A percentile compares a stretch with the other conserved stretches of the same genome.
Conservation (phyloP, 352 stramenopile species). For the Peronosclerospora sorghi region DNA sequence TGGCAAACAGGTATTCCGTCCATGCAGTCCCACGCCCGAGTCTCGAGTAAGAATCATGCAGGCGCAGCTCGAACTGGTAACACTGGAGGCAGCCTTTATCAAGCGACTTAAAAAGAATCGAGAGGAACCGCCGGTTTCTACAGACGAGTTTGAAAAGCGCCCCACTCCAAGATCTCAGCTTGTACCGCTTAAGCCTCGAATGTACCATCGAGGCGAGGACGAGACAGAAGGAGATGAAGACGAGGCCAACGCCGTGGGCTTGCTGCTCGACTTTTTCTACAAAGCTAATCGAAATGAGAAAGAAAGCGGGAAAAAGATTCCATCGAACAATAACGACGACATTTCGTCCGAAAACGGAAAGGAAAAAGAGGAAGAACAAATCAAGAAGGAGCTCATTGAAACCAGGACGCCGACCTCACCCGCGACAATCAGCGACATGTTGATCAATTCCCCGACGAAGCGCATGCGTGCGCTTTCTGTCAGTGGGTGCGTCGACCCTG, state of each 20-base stretch:
- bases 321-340: conserved; percentile 1
- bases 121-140: conserved; percentile 43
- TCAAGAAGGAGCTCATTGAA: conserved; percentile 22
- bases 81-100: conserved; percentile 64
- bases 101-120: conserved; percentile 73
- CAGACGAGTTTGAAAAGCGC: conserved; percentile 37
- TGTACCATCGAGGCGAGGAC: conserved; percentile 16
- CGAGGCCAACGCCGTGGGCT: conserved; percentile 52
- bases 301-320: conserved; percentile 9
- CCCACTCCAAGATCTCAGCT: conserved; percentile 10
- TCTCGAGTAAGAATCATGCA: conserved; percentile 58
- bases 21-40: conserved; percentile 55
- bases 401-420: conserved; percentile 8
- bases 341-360: conserved; percentile 2
- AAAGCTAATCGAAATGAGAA: conserved; percentile 63
- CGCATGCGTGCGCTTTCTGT: conserved; percentile 64
- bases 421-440: conserved; percentile 19
- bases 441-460: conserved; percentile 59
- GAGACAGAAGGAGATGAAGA: conserved; percentile 29
- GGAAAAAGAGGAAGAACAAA: conserved; percentile 14
- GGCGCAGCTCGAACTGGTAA: conserved; percentile 58
- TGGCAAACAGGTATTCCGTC: conserved; percentile 83
- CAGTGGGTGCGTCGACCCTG: conserved; percentile 42
- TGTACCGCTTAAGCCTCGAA: conserved; percentile 18
- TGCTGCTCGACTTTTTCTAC: conserved; percentile 75